These are phyloP conservation scores for Ophiostoma himal-ulmi DNA, from an alignment of 2,329 filamentous ascomycete species.

Conservation along the genomic window DNA sequence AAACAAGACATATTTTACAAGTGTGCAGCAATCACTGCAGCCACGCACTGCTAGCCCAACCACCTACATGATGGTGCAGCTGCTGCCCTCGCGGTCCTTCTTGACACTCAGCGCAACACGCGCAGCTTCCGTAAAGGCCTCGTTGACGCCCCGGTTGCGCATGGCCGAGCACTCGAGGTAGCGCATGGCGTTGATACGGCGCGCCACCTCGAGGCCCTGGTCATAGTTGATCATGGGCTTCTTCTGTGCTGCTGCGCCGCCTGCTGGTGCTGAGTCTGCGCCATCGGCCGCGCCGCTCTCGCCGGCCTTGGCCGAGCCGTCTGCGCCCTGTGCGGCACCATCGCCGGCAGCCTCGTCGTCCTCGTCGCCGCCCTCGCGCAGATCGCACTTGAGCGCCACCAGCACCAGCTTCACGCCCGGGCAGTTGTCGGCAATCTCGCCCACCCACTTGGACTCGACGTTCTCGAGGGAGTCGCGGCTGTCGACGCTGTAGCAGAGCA, in stretches of 20 bases:
- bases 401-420: conserved; percentile 90
- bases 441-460: conserved; percentile 97
- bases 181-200: conserved; percentile 83
- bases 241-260: conserved; percentile 42
- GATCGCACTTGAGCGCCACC: conserved; percentile 92
- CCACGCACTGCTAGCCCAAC: background rate
- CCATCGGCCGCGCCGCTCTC: conserved; percentile 50
- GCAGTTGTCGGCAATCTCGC: conserved; percentile 97
- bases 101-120: conserved; percentile 78
- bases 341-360: conserved; percentile 56
- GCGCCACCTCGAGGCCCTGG: conserved; percentile 82
- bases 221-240: conserved; percentile 81
- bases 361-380: conserved; percentile 70
- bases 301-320: conserved; percentile 26
- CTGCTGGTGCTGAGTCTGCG: conserved; percentile 31
- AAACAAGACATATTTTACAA: conserved; percentile 9
- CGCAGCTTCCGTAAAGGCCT: conserved; percentile 96
- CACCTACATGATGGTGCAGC: conserved; percentile 54
- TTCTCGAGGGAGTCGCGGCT: conserved; percentile 96
- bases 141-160: conserved; percentile 95
- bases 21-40: background rate
- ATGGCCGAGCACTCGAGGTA: conserved; percentile 99
- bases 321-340: conserved; percentile 25
- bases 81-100: conserved; percentile 57
- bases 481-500: conserved; percentile 98